These are phyloP conservation scores for Ogataea dorogensis DNA, from an alignment of 805 yeast genomes.

Conservation along the genomic window DNA sequence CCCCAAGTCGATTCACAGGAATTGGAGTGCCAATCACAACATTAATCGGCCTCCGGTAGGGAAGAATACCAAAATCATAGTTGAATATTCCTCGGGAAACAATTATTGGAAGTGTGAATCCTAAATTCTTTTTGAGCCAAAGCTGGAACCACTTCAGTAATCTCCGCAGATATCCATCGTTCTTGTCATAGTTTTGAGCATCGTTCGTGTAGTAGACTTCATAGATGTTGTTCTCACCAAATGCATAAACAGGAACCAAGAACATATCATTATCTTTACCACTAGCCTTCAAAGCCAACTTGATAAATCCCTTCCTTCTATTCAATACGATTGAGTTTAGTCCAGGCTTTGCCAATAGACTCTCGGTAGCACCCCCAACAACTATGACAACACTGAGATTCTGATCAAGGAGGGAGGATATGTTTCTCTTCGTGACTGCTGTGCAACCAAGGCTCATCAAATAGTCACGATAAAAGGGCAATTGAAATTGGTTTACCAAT, in stretches of 20 bases:
- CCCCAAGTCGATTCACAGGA: conserved; percentile 35
- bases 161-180: conserved; percentile 32
- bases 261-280: conserved; percentile 56
- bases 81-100: conserved; percentile 91
- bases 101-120: conserved; percentile 88
- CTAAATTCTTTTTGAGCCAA: conserved; percentile 67
- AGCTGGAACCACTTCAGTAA: conserved; percentile 58
- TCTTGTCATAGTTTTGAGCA: conserved; percentile 8
- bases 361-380: conserved; percentile 94
- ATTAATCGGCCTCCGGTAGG: conserved; percentile 77
- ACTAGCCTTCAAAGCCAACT: conserved; percentile 67
- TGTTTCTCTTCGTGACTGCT: conserved; percentile 75
- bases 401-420: conserved; percentile 57
- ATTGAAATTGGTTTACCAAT: conserved; percentile 71
- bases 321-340: conserved; percentile 68
- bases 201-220: conserved; percentile 37
- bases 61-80: conserved; percentile 87
- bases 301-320: conserved; percentile 84
- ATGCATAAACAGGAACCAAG: conserved; percentile 84
- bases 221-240: conserved; percentile 78
- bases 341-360: conserved; percentile 63
- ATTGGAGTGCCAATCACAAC: conserved; percentile 70
- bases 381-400: conserved; percentile 84
- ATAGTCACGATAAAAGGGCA: conserved; percentile 88
- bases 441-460: conserved; percentile 77